A percentile compares a stretch with the other conserved stretches of the same genome.
phyloP scores from a whole-genome alignment of 495 filamentous ascomycete species.

The Xylaria intraflava region DNA sequence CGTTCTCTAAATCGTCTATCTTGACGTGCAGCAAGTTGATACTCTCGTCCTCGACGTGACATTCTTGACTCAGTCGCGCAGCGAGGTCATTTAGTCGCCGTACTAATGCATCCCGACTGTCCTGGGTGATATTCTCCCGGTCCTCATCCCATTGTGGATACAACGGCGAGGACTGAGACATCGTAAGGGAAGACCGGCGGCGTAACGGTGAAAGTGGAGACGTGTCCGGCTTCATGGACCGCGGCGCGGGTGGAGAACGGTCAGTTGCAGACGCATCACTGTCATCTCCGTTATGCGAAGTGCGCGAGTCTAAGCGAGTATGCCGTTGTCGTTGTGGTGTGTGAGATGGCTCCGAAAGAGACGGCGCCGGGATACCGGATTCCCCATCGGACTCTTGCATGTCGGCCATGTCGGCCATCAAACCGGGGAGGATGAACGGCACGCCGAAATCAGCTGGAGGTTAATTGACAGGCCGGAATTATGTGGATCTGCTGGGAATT shows the following conservation, averaged over 20 bases:
- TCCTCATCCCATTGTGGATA: constrained; percentile 16
- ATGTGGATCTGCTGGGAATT: not conserved
- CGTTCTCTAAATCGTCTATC: constrained; percentile 42
- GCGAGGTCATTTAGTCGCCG: constrained; percentile 45
- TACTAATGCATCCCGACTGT: constrained; percentile 43
- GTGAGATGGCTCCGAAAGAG: not conserved
- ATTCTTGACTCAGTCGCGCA: constrained; percentile 25
- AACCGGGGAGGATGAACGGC: not conserved
- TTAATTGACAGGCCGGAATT: not conserved
- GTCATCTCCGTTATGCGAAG: not conserved
- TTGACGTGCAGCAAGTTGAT: constrained; percentile 34
- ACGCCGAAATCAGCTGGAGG: constrained; percentile 3
- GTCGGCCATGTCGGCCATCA: constrained; percentile 1
- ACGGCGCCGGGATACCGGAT: not conserved
- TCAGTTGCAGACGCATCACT: constrained; percentile 14
- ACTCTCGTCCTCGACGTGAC: constrained; percentile 20
- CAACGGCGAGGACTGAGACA: constrained; percentile 17
- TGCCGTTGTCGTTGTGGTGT: constrained; percentile 1
- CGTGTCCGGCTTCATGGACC: constrained; percentile 29
- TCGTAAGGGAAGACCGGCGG: constrained; percentile 19
- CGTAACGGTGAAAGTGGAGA: constrained; percentile 30
- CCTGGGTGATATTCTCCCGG: constrained; percentile 22
- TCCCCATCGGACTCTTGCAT: constrained; percentile 4
- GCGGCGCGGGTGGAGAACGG: constrained; percentile 19
- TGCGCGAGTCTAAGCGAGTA: not conserved